Evolutionary conservation across 2,329 filamentous ascomycete species (phyloP).

Genomic region (Calycina herbarum): DNA sequence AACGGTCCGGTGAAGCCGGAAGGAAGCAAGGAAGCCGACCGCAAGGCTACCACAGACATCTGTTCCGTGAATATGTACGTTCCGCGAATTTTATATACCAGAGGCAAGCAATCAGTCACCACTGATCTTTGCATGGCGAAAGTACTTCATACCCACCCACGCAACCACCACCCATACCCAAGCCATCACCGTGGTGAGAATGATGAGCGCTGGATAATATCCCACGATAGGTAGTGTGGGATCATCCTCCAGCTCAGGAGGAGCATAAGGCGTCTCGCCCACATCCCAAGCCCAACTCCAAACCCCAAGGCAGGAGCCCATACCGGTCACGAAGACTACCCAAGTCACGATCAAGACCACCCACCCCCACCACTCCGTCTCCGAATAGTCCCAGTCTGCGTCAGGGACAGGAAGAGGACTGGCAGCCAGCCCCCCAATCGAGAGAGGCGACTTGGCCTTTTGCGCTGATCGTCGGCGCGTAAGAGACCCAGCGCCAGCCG

Average conservation of each 20-base stretch:
- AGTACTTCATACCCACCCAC: slow-evolving; percentile 99
- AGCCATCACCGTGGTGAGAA: slow-evolving; percentile 91
- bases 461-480: slow-evolving; percentile 35
- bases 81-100: slow-evolving; percentile 1
- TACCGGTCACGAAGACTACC: slow-evolving; percentile 93
- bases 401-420: slow-evolving; percentile 49
- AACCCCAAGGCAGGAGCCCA: slow-evolving; percentile 91
- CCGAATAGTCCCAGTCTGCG: slow-evolving; percentile 80
- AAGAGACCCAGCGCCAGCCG: slow-evolving; percentile 41
- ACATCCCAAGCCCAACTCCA: slow-evolving; percentile 99
- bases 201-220: slow-evolving; percentile 93
- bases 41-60: slow-evolving; percentile 1
- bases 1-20: neutral
- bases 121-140: slow-evolving; percentile 88
- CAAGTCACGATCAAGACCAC: slow-evolving; percentile 87
- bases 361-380: slow-evolving; percentile 99
- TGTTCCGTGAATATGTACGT: no score
- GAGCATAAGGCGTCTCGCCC: slow-evolving; percentile 91
- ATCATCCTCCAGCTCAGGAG: slow-evolving; percentile 93
- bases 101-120: slow-evolving; percentile 32
- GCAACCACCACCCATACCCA: slow-evolving; percentile 99
- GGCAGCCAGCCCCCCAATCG: slow-evolving; percentile 53
- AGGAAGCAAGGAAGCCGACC: neutral
- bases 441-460: slow-evolving; percentile 58
- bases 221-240: slow-evolving; percentile 92